These are phyloP conservation scores for Poteriospumella lacustris DNA, from an alignment of 108 stramenopile genomes.

Conservation along the genomic window DNA sequence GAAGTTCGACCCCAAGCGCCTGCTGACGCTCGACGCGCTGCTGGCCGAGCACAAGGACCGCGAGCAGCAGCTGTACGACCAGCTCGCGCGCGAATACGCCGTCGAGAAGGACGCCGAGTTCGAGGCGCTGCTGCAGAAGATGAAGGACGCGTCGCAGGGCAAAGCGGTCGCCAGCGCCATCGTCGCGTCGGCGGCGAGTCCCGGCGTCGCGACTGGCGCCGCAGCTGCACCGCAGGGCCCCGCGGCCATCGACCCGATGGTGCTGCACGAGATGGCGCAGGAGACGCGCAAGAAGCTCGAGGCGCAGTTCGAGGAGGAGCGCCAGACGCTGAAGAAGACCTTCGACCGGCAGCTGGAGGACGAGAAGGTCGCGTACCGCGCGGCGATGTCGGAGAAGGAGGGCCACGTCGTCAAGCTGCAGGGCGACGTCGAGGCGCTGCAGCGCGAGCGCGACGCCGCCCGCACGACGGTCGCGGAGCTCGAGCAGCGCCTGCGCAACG, in stretches of 20 bases:
- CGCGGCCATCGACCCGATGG: not conserved
- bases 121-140: not conserved
- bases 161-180: no score
- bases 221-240: no score
- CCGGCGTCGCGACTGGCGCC: no score
- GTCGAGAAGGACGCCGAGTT: constrained; percentile 12
- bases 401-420: not conserved
- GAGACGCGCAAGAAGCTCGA: not conserved
- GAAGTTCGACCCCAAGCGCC: constrained; percentile 32
- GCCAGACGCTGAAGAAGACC: not conserved
- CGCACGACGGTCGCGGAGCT: no score
- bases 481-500: no score
- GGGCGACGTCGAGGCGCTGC: not conserved
- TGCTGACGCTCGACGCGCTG: constrained; percentile 32
- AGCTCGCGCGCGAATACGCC: not conserved
- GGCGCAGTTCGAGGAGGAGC: not conserved
- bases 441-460: no score
- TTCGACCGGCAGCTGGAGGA: not conserved
- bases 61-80: constrained; percentile 5
- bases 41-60: constrained; percentile 34
- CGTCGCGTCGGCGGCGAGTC: no score
- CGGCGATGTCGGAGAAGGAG: constrained; percentile 8
- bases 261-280: not conserved
- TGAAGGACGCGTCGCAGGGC: no score
- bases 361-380: not conserved